phyloP scores from a whole-genome alignment of 2,329 filamentous ascomycete species.

The Calonectria hawksworthii region DNA sequence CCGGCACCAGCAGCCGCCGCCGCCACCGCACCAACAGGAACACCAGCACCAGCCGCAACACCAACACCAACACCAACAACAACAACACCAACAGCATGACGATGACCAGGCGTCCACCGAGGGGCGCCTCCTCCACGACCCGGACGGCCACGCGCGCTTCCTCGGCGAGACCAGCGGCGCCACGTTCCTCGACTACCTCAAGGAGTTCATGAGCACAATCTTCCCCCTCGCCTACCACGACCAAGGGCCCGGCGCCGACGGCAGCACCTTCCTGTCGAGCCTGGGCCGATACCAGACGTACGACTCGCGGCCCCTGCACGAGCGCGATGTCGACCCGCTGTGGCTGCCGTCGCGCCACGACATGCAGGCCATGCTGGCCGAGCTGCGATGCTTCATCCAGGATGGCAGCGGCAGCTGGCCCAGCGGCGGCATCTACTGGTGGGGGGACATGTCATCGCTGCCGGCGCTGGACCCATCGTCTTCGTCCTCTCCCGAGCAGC shows the following conservation, averaged over 20 bases:
- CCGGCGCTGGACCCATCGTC: slow-evolving; percentile 44
- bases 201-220: slow-evolving; percentile 60
- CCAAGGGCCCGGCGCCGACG: slow-evolving; percentile 38
- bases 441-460: slow-evolving; percentile 56
- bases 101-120: slow-evolving; percentile 46
- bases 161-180: slow-evolving; percentile 65
- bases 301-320: slow-evolving; percentile 59
- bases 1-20: neutral
- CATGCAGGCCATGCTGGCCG: slow-evolving; percentile 55
- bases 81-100: slow-evolving; percentile 40
- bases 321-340: slow-evolving; percentile 55
- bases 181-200: slow-evolving; percentile 64
- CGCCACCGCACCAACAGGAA: slow-evolving; percentile 13
- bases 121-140: slow-evolving; percentile 61
- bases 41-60: slow-evolving; percentile 17
- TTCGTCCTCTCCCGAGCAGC: slow-evolving; percentile 33
- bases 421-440: slow-evolving; percentile 65
- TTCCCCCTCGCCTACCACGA: slow-evolving; percentile 50
- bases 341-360: slow-evolving; percentile 54
- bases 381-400: slow-evolving; percentile 60
- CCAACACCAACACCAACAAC: slow-evolving; percentile 13
- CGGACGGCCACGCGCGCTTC: slow-evolving; percentile 60
- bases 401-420: slow-evolving; percentile 58
- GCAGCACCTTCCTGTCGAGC: slow-evolving; percentile 54
- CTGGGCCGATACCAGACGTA: slow-evolving; percentile 62